These are phyloP conservation scores for Clausena lansium DNA, from an alignment of 345 rosid species.

Conservation along the genomic window DNA sequence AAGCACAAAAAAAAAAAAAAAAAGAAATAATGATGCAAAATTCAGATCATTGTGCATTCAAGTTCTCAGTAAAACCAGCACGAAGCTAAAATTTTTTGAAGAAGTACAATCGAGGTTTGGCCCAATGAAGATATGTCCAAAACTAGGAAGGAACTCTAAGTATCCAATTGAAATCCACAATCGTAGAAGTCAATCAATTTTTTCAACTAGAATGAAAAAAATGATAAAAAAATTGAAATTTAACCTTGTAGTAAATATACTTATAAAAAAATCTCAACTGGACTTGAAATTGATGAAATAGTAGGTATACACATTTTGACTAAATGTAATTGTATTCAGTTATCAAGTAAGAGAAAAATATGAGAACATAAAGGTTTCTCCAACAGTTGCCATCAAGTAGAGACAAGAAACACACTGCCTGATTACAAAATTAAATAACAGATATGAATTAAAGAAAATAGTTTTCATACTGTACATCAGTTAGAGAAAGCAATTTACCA, in stretches of 20 bases:
- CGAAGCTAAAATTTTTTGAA: background rate
- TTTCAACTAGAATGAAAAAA: background rate
- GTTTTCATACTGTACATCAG: constrained; percentile 1
- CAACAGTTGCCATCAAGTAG: background rate
- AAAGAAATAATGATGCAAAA: background rate
- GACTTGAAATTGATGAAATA: background rate
- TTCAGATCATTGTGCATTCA: background rate
- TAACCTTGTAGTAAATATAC: background rate
- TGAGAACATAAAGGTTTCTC: background rate
- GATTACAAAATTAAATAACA: background rate
- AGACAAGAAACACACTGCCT: background rate
- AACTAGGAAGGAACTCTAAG: background rate
- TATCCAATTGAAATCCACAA: background rate
- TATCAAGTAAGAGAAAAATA: background rate
- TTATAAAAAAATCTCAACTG: background rate
- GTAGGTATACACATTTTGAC: background rate
- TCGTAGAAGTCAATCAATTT: background rate
- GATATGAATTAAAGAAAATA: constrained; percentile 1
- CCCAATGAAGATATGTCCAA: background rate
- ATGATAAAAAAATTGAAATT: background rate
- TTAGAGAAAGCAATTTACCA: constrained; percentile 52
- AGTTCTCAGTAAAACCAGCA: background rate
- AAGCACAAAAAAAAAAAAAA: background rate
- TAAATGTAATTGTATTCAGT: background rate
- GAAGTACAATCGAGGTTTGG: background rate